Base-by-base conservation (phyloP, 805 yeast species). In the Ogataea salicorniae region DNA sequence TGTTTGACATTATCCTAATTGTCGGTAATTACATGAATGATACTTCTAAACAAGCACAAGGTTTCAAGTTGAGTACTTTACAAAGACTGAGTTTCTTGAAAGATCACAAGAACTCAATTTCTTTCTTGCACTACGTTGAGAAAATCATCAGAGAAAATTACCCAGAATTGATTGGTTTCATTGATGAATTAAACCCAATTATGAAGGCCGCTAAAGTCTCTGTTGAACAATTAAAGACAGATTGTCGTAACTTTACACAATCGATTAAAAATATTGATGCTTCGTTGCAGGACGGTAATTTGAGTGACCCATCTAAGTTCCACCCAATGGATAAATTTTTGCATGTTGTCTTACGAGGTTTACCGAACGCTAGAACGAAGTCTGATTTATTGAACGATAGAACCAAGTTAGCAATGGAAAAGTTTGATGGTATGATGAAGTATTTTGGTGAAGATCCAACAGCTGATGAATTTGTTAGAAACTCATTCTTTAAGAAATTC, bases 11-110 rank as follows among this genome's bases (percentile, higher is more conserved):
- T 41, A 92, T 94, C 51, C 72, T 91, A 53, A 83, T 91, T 4
- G 94, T 94, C 43, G 99, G 99, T 49, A 94, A 94, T 64, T 92
- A 83, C 64, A 94, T 94, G 99, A 94, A 95, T 63, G 96, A 90
- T 59, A 72, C 81, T n/a, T 74, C 88, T 2, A 91, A 90, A 58
- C 96, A 90, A 63, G 98, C 97, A 1, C 77, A 79, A 54, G 99
- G 99, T 3, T 95, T 95, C 74, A 85, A 86, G 59, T 71, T 94
- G 50, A 84, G 87, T 40, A 87, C 97, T n/a, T 73, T 94, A 45
- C 97, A 90, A 60, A 73, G 98, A 56, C 74, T 94, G 49, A 87
- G 85, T 33, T 90, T 95, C 56, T 83, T 95, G 68, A 94, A 94
- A 62, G 97, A 92, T 66, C 89, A 85, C 26, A 78, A 82, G 49